Base-by-base conservation (phyloP, 1,284 basidiomycete species). In the Sporisorium exsertum region DNA sequence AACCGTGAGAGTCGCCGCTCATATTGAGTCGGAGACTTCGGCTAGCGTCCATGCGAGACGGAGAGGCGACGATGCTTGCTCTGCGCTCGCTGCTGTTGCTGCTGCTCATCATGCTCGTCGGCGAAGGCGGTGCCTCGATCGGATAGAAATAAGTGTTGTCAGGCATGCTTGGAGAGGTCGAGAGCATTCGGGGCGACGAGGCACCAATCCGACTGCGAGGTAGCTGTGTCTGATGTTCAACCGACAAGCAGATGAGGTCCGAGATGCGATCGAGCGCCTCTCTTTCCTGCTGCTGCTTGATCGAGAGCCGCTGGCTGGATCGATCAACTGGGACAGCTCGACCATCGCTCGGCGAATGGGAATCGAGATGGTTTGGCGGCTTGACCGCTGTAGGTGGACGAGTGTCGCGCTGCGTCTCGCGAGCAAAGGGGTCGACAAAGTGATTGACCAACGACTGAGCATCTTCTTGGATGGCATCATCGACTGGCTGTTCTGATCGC, bases 241-340 rank as follows among this genome's bases (percentile, higher is more conserved):
- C 61, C 2, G 70, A 63, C 50, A 64, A 27, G 37, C 71, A 73
- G 33, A 68, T 61, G 12, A 73, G 57, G 37, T 68, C 55, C 0
- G 71, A 73, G 32, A 73, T 55, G 5, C 64, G 60, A 40, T 73
- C 58, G 42, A 73, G 61, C 5, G 64, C 71, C 13, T 63, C 64
- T 16, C 33, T 62, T 13, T 73, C 68, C 40, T 61, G 53, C 42
- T 62, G 47, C 52, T 71, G 65, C 49, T 55, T 60, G 22, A 40
- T 52, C 26, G 66, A 54, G 10, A 57, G 42, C 3, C 58, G 58
- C 13, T 67, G 58, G 22, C 50, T 58, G 20, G 52, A 49, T 20
- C 52, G 43, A 16, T 35, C 18, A 5, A 13, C 18, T 15, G 5
- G 10, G 0, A 20, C 13, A 26, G 43, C 24, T 40, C 22, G 37